Conservation (phyloP, 1,284 basidiomycete genomes). For the Ustilago shanxiensis region DNA sequence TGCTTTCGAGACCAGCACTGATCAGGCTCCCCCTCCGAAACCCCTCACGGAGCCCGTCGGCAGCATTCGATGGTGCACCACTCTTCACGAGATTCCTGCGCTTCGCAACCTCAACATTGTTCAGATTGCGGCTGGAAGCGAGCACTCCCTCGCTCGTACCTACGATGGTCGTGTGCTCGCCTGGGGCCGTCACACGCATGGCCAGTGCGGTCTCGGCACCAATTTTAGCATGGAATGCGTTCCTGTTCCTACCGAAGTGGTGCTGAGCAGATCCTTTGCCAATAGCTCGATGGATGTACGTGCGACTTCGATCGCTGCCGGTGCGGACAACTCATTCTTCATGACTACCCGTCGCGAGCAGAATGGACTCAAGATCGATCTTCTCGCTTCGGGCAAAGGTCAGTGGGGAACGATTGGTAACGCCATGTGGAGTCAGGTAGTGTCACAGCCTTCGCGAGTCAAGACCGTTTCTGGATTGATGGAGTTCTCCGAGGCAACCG, state of each 20-base stretch:
- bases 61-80: conserved; percentile 78
- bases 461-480: conserved; percentile 85
- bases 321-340: conserved; percentile 66
- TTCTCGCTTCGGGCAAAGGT: conserved; percentile 85
- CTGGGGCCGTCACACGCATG: conserved; percentile 70
- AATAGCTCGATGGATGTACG: conserved; percentile 71
- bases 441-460: conserved; percentile 80
- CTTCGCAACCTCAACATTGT: conserved; percentile 77
- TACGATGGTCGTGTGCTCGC: conserved; percentile 80
- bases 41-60: conserved; percentile 69
- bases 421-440: conserved; percentile 80
- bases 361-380: conserved; percentile 72
- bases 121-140: conserved; percentile 81
- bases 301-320: conserved; percentile 57
- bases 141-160: conserved; percentile 77
- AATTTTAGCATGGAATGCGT: conserved; percentile 80
- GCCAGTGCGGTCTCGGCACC: conserved; percentile 85
- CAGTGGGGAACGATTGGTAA: conserved; percentile 89
- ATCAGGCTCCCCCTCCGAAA: conserved; percentile 36
- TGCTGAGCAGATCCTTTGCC: conserved; percentile 77
- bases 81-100: conserved; percentile 83
- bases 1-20: conserved; percentile 47
- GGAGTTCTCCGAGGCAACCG: conserved; percentile 69
- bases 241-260: conserved; percentile 86
- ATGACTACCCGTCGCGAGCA: conserved; percentile 41